These are phyloP conservation scores for Santalum album DNA, from an alignment of 164 flowering plant genomes.

Conservation along the genomic window DNA sequence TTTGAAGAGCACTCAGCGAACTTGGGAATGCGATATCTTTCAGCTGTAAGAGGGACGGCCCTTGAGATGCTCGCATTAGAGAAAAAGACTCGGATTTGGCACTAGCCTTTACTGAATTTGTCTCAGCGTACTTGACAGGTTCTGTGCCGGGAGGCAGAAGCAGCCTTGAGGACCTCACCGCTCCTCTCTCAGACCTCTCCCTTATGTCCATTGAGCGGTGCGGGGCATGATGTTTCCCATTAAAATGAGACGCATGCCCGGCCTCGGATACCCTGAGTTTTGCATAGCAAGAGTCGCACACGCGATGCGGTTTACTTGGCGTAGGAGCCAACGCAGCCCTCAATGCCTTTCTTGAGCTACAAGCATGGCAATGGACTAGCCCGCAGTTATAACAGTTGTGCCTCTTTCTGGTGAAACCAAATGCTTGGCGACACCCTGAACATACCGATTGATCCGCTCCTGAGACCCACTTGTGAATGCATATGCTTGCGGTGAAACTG, in stretches of 20 bases:
- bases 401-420: slow-evolving; percentile 49
- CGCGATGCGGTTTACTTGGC: slow-evolving; percentile 59
- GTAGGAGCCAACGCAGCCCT: slow-evolving; percentile 47
- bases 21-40: slow-evolving; percentile 58
- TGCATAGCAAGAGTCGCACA: slow-evolving; percentile 48
- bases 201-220: slow-evolving; percentile 35
- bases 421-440: slow-evolving; percentile 45
- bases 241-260: slow-evolving; percentile 20
- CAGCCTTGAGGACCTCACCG: slow-evolving; percentile 33
- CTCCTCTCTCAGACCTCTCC: slow-evolving; percentile 39
- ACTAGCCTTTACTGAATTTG: slow-evolving; percentile 30
- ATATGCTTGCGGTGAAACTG: slow-evolving; percentile 43
- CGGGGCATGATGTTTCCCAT: slow-evolving; percentile 21
- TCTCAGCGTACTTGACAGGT: slow-evolving; percentile 41
- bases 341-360: slow-evolving; percentile 43
- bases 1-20: slow-evolving; percentile 44
- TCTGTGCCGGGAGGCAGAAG: slow-evolving; percentile 42
- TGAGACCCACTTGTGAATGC: slow-evolving; percentile 52
- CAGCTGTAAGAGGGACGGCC: slow-evolving; percentile 40
- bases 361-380: slow-evolving; percentile 41
- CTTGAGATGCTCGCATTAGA: slow-evolving; percentile 39
- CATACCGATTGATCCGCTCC: slow-evolving; percentile 51
- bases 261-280: slow-evolving; percentile 43
- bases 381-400: slow-evolving; percentile 58
- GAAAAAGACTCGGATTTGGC: slow-evolving; percentile 30